Evolutionary conservation across 192 early-diverging fungal species (phyloP).

Genomic region (Fimicolochytrium jonesii): DNA sequence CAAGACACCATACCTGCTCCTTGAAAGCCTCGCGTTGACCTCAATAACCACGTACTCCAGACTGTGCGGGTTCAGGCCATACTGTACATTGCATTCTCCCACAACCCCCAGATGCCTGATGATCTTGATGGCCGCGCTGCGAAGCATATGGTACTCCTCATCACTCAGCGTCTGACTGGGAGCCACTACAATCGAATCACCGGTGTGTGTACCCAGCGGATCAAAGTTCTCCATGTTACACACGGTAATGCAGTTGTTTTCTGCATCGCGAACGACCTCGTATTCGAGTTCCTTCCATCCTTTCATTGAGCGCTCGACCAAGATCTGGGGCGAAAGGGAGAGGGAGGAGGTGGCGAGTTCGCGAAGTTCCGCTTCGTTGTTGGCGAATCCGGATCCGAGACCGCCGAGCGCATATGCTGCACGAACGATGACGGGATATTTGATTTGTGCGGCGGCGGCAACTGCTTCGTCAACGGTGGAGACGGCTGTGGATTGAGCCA

Average conservation of each 20-base stretch:
- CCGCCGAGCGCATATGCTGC: conserved; percentile 94
- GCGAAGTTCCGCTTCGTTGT: conserved; percentile 66
- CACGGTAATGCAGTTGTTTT: conserved; percentile 97
- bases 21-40: conserved; percentile 94
- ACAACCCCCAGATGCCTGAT: conserved; percentile 96
- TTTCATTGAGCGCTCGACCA: conserved; percentile 97
- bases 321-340: conserved; percentile 82
- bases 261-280: conserved; percentile 93
- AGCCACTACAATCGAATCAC: conserved; percentile 97
- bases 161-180: conserved; percentile 95
- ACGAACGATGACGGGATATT: conserved; percentile 92
- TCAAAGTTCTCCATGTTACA: conserved; percentile 99
- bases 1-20: conserved; percentile 46
- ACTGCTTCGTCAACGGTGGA: conserved; percentile 84
- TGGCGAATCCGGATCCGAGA: conserved; percentile 94
- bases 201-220: conserved; percentile 98
- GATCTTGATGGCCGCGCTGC: conserved; percentile 92
- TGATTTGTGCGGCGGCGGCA: conserved; percentile 75
- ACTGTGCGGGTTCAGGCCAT: conserved; percentile 89
- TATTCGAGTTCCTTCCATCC: conserved; percentile 99
- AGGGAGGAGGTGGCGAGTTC: conserved; percentile 81
- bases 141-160: conserved; percentile 98
- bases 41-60: conserved; percentile 98
- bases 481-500: conserved; percentile 85
- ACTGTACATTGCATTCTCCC: conserved; percentile 99